Base-by-base conservation (phyloP, 139 green algal genomes). In the Chlorella sp. region DNA sequence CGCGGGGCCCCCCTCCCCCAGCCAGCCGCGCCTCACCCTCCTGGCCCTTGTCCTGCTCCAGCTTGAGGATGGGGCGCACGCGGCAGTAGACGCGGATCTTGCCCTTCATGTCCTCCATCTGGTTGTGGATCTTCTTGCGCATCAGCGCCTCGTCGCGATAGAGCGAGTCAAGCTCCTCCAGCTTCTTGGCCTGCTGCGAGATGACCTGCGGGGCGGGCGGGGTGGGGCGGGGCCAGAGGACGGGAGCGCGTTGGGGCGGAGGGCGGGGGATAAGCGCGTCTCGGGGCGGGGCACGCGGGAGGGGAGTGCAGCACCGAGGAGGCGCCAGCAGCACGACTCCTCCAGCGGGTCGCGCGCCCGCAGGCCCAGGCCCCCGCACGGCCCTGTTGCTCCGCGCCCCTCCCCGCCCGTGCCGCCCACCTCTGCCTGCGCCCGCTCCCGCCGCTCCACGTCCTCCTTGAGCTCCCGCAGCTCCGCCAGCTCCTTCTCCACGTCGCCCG, bases 61-160 rank as follows among this genome's bases (percentile, higher is more conserved):
- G 95, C 4, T 74, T n/a, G 43, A 96, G 85, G 67, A 99, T 88
- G 38, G 96, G 95, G 5, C 94, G 89, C 58, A 96, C 86, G 55
- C 96, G 92, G 36, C 86, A 90, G 77, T 89, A 98, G 43, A 99
- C 96, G 11, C 96, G 88, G 82, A 99, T 98, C 85, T 98, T 98
- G 79, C 95, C 95, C 89, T 97, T 97, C 88, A 97, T 94, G 86
- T 99, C 95, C 80, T 97, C 90, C 86, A 98, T 94, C 82, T 80
- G 67, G 81, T 96, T 96, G 86, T 89, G 90, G 74, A 89, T 90
- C 61, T 89, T 87, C 81, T 95, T 95, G 33, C 91, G 90, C 71
- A 76, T 72, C 35, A 91, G 62, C 38, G 36, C 67, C 75, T 90
- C 86, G 12, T 90, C 86, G 62, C 79, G 73, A 86, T 99, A 98